These are phyloP conservation scores for Sporothrix variecibatus DNA, from an alignment of 2,329 filamentous ascomycete genomes.

Conservation along the genomic window DNA sequence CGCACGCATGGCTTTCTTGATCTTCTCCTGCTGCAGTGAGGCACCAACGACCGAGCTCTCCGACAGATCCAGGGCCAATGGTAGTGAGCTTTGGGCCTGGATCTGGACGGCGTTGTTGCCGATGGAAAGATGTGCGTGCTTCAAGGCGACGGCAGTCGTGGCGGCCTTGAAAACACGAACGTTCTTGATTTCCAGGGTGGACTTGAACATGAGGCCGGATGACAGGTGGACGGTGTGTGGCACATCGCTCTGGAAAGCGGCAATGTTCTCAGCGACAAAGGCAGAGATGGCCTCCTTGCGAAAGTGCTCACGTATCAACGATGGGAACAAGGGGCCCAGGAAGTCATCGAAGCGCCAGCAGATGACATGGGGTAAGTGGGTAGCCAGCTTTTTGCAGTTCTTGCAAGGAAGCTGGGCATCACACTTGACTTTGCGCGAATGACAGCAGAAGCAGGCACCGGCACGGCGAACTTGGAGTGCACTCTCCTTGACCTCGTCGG, in stretches of 20 bases:
- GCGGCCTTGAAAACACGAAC: slow-evolving; percentile 57
- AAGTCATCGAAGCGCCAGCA: slow-evolving; percentile 64
- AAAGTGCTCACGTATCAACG: slow-evolving; percentile 54
- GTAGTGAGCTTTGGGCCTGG: slow-evolving; percentile 46
- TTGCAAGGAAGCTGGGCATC: slow-evolving; percentile 58
- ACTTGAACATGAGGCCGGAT: slow-evolving; percentile 48
- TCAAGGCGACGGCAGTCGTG: slow-evolving; percentile 46
- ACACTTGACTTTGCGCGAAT: slow-evolving; percentile 61
- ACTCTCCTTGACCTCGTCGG: slow-evolving; percentile 55
- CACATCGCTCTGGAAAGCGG: slow-evolving; percentile 47
- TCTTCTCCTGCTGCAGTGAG: slow-evolving; percentile 48
- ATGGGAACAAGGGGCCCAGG: slow-evolving; percentile 53
- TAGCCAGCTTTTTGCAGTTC: slow-evolving; percentile 56
- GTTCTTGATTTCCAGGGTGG: slow-evolving; percentile 47
- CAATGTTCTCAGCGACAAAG: slow-evolving; percentile 54
- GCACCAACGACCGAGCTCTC: slow-evolving; percentile 39
- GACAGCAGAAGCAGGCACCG: slow-evolving; percentile 62
- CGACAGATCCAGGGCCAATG: slow-evolving; percentile 53
- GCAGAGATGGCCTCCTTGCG: slow-evolving; percentile 50
- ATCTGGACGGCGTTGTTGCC: slow-evolving; percentile 44
- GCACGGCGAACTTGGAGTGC: slow-evolving; percentile 56
- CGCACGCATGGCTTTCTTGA: slow-evolving; percentile 45
- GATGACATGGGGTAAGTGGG: slow-evolving; percentile 54
- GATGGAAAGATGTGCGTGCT: slow-evolving; percentile 53
- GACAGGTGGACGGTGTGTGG: slow-evolving; percentile 51